Conservation (phyloP, 2,329 filamentous ascomycete genomes). For the Elsinoe perseae region DNA sequence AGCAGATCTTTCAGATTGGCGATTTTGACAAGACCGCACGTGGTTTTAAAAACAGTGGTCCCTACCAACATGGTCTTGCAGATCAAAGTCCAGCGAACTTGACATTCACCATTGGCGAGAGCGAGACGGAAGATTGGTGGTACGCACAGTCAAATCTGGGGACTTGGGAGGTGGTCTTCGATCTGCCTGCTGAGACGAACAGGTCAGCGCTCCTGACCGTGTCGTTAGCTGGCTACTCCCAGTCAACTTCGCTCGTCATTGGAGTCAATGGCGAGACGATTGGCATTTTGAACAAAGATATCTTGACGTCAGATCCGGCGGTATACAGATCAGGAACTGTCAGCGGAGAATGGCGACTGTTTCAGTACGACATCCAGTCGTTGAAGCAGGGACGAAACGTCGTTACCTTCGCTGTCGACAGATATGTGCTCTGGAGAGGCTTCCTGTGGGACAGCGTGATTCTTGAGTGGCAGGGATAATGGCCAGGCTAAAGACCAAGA, state of each 20-base stretch:
- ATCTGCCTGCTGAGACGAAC: neutral
- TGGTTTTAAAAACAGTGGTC: slow-evolving; percentile 40
- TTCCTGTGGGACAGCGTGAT: slow-evolving; percentile 15
- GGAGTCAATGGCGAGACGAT: slow-evolving; percentile 1
- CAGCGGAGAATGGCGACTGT: slow-evolving; percentile 14
- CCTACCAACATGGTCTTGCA: slow-evolving; percentile 40
- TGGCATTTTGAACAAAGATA: slow-evolving; percentile 8
- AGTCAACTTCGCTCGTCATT: slow-evolving; percentile 11
- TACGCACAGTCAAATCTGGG: slow-evolving; percentile 39
- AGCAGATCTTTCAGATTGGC: slow-evolving; percentile 44
- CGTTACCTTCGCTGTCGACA: slow-evolving; percentile 35
- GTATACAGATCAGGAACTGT: slow-evolving; percentile 15
- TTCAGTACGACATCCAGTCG: slow-evolving; percentile 4
- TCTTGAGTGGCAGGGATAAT: slow-evolving; percentile 13
- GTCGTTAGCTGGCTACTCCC: slow-evolving; percentile 15
- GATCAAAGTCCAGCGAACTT: slow-evolving; percentile 40
- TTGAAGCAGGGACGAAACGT: slow-evolving; percentile 25
- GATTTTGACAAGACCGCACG: slow-evolving; percentile 41
- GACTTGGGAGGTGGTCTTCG: slow-evolving; percentile 29
- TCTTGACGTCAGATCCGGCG: slow-evolving; percentile 14
- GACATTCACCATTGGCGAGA: slow-evolving; percentile 37
- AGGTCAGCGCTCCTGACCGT: slow-evolving; percentile 2
- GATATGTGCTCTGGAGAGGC: slow-evolving; percentile 24
- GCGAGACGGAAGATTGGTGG: slow-evolving; percentile 40
- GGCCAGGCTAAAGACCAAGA: too few relatives aligned